Evolutionary conservation across 768 basidiomycete genomes (phyloP).

Genomic region (Rubroboletus satanas): DNA sequence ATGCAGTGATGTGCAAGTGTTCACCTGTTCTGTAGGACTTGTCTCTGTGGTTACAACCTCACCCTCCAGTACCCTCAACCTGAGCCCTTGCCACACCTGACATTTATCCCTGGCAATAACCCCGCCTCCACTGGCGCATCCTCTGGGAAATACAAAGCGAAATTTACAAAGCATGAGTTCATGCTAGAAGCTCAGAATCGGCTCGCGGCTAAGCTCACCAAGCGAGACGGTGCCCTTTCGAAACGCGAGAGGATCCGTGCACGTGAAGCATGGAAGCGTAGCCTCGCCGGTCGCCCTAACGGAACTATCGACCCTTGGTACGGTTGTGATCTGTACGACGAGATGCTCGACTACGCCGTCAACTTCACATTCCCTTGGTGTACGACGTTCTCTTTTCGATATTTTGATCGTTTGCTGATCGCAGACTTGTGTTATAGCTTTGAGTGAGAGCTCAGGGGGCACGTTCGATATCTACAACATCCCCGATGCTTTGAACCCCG

Average conservation of each 20-base stretch:
- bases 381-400: constrained; percentile 23
- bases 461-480: constrained; percentile 49
- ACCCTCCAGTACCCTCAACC: constrained; percentile 68
- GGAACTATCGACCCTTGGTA: constrained; percentile 62
- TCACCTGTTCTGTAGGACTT: constrained; percentile 38
- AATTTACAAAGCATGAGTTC: constrained; percentile 18
- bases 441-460: constrained; percentile 27
- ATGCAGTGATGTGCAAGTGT: background rate
- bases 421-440: constrained; percentile 3
- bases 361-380: constrained; percentile 68
- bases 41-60: constrained; percentile 62
- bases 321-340: constrained; percentile 60
- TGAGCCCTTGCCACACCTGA: constrained; percentile 41
- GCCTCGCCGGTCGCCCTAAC: constrained; percentile 45
- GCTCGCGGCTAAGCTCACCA: constrained; percentile 22
- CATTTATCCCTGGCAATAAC: constrained; percentile 15
- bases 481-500: constrained; percentile 53
- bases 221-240: constrained; percentile 16
- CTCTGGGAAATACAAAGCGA: constrained; percentile 16
- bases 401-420: constrained; percentile 5
- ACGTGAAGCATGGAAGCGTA: constrained; percentile 39
- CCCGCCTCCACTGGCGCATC: background rate
- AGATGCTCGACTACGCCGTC: constrained; percentile 66
- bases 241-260: constrained; percentile 27
- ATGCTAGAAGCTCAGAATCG: constrained; percentile 20